A percentile compares a stretch with the other conserved stretches of the same genome.
These are phyloP conservation scores for Diplosphaera chodatii DNA, from an alignment of 139 green algal species.

Conservation along the genomic window DNA sequence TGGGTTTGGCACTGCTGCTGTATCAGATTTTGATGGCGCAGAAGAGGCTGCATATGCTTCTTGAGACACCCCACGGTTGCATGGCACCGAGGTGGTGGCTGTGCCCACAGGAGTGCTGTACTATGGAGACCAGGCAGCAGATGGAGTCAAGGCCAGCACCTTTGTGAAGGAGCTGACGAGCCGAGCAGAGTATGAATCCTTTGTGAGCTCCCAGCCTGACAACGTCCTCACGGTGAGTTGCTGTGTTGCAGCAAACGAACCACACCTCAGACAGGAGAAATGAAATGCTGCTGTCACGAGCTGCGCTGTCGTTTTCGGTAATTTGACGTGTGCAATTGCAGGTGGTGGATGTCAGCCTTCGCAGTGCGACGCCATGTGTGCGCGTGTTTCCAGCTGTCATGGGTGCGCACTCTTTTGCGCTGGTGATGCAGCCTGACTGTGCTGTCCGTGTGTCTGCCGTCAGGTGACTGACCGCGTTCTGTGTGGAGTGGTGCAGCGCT, in stretches of 20 bases:
- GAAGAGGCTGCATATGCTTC: too few relatives aligned
- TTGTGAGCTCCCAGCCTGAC: conserved; percentile 16
- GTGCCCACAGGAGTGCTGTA: conserved; percentile 20
- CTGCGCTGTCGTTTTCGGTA: background rate
- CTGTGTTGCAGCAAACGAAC: too few relatives aligned
- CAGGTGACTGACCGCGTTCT: too few relatives aligned
- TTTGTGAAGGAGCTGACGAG: conserved; percentile 29
- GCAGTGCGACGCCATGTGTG: conserved; percentile 33
- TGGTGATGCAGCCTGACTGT: too few relatives aligned
- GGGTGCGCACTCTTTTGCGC: too few relatives aligned
- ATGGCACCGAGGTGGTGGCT: background rate
- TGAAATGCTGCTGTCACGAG: too few relatives aligned
- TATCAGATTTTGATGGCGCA: too few relatives aligned
- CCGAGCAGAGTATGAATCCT: conserved; percentile 35
- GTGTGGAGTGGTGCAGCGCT: conserved; percentile 29
- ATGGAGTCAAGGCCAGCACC: conserved; percentile 3
- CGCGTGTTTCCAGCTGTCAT: conserved; percentile 75
- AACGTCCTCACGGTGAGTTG: conserved; percentile 37
- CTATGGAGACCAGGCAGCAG: conserved; percentile 17
- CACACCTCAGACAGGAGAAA: too few relatives aligned
- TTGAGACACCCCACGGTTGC: too few relatives aligned
- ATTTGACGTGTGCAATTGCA: background rate
- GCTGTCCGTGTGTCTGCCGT: too few relatives aligned
- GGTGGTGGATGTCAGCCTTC: conserved; percentile 30
- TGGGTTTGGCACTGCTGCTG: too few relatives aligned